Evolutionary conservation across 306 rosid species (phyloP), one percentile per base, ranked within the genome.

Genomic region (Begonia peltatifolia): DNA sequence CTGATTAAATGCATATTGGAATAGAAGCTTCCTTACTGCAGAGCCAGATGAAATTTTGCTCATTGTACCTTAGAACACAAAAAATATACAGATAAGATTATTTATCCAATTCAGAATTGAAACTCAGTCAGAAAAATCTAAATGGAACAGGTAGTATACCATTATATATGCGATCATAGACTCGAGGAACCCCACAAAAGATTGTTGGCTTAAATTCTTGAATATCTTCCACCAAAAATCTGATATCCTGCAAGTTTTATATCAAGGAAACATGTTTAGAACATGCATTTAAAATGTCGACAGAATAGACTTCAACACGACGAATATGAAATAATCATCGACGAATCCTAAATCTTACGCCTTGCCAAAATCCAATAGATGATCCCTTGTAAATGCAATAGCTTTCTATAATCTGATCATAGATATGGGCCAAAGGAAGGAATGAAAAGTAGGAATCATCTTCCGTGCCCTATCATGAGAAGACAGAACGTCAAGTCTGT

Each of bases 161-260:
- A 0, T 72, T 14, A 55, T 71, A 73, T 57, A 87, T 73, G 23
- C 87, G 85, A 66, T 89, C 97, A 46, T 69, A 85, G 60, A 89
- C 87, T 63, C 97, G 76, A 59, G 97, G 95, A 48, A 89, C 97
- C 4, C 89, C 95, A 62, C 84, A 89, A 66, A 85, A 89, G 47
- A 83, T 59, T 47, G 87, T 75, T 60, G 97, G 97, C 67, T 69
- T 80, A 63, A 82, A 74, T 50, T 75, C 74, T 63, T 83, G 92
- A 57, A 89, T 57, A 57, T 89, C 97, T 16, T 85, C 95, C 82
- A 85, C 66, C 58, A 89, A 65, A 67, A 78, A 85, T 59, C 94
- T 78, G 41, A 89, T 65, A 67, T 89, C 97, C 97, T 89, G 71
- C 41, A 63, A 52, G 30, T 63, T 67, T 67, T 52, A 59, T 57